These are phyloP conservation scores for Penicillium roqueforti DNA, from an alignment of 495 filamentous ascomycete genomes.

Conservation along the genomic window DNA sequence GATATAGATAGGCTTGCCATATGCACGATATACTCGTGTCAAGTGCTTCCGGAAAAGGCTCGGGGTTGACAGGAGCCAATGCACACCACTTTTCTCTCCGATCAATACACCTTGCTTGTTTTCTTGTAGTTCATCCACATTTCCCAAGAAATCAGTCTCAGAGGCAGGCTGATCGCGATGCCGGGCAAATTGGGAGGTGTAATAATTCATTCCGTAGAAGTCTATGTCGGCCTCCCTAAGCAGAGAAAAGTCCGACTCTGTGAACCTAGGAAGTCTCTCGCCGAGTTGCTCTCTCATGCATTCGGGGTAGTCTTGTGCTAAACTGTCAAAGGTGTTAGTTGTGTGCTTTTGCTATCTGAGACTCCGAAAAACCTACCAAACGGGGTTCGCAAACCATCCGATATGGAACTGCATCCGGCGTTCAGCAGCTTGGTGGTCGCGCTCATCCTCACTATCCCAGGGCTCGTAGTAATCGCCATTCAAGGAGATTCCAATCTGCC, in stretches of 20 bases:
- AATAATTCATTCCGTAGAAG: slow-evolving; percentile 77
- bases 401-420: slow-evolving; percentile 45
- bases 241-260: slow-evolving; percentile 52
- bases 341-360: slow-evolving; percentile 3
- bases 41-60: slow-evolving; percentile 64
- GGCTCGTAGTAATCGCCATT: slow-evolving; percentile 53
- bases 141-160: slow-evolving; percentile 58
- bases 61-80: slow-evolving; percentile 60
- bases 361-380: slow-evolving; percentile 34
- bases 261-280: slow-evolving; percentile 59
- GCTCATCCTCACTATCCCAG: slow-evolving; percentile 32
- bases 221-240: slow-evolving; percentile 56
- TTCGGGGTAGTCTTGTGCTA: slow-evolving; percentile 59
- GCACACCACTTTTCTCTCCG: slow-evolving; percentile 61
- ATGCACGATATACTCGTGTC: slow-evolving; percentile 67
- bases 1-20: slow-evolving; percentile 63
- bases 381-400: slow-evolving; percentile 57
- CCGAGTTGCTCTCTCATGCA: slow-evolving; percentile 64
- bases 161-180: slow-evolving; percentile 31
- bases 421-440: slow-evolving; percentile 35
- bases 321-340: slow-evolving; percentile 31
- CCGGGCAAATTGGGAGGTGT: slow-evolving; percentile 66
- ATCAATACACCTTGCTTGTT: slow-evolving; percentile 59
- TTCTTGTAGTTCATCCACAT: slow-evolving; percentile 56
- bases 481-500: slow-evolving; percentile 17